Base-by-base conservation (phyloP, 1,284 basidiomycete species). In the Sporisorium scitamineum region DNA sequence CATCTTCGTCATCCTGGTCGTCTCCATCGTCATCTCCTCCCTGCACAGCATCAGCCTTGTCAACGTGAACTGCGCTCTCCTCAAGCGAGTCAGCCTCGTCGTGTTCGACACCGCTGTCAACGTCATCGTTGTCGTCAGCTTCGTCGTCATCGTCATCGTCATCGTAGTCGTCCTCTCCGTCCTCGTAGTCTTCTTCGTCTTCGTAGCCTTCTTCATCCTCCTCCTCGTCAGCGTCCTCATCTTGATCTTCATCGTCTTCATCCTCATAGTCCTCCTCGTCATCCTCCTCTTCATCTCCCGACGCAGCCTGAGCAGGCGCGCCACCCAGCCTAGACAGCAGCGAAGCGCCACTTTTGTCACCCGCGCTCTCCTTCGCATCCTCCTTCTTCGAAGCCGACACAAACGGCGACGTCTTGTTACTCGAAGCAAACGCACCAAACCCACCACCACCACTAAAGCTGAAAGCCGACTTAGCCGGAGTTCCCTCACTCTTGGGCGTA, bases 1-100 rank as follows among this genome's bases (percentile, higher is more conserved):
- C 71, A 91, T 90, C 79, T 88, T 94, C 47, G 91, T 94, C 84
- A 85, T 92, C 51, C 89, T 70, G 48, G 18, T 37, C 55, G 9
- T 75, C 67, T 22, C 57, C 58, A 3, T 63, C 62, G 62, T 51
- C 73, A 20, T 78, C 80, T 2, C 55, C 70, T 22, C 70, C 57
- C 29, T 74, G 75, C 48, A 72, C 68, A n/a, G 71, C 81, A 41
- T 70, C 67, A 26, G 41, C 32, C 54, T 54, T 60, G 18, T 54
- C 54, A 2, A 61, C 62, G 27, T 65, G 66, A 18, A 68, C 70
- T 16, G 48, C 62, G 27, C 64, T 56, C 13, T 51, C 67, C 22
- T 76, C 73, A 31, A 64, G 55, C 24, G 61, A 47, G 11, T 60
- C 51, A 31, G 78, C 79, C 13, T 51, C 55, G 24, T 71, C 63